Evolutionary conservation across 163 green algal species (phyloP).

Genomic region (Chlamydomonas reinhardtii): DNA sequence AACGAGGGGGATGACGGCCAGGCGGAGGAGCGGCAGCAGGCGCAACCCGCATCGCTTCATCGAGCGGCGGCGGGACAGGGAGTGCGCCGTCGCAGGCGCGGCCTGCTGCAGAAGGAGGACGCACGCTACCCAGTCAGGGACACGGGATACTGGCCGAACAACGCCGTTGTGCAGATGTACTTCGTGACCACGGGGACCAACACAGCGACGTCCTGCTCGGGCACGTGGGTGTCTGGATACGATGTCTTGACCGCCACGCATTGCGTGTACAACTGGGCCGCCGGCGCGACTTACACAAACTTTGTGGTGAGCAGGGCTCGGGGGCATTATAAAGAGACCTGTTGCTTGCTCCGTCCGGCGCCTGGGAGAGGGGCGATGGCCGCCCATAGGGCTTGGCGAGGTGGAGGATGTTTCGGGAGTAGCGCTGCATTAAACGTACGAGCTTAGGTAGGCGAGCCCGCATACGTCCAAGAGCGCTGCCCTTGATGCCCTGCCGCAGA

Average conservation of each 20-base stretch:
- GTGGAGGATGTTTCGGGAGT: too few relatives aligned
- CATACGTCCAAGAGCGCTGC: too few relatives aligned
- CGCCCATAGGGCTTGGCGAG: too few relatives aligned
- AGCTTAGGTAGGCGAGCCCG: too few relatives aligned
- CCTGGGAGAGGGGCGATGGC: too few relatives aligned
- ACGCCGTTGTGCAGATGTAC: slow-evolving; percentile 28
- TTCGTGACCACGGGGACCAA: not conserved
- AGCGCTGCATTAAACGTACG: too few relatives aligned
- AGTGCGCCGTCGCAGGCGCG: too few relatives aligned
- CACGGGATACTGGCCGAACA: slow-evolving; percentile 27
- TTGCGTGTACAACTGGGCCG: slow-evolving; percentile 14
- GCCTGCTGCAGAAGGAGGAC: not conserved
- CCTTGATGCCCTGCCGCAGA: too few relatives aligned
- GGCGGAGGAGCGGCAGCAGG: not conserved
- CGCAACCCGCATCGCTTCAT: not conserved
- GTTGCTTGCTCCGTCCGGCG: too few relatives aligned
- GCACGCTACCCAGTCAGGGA: not conserved
- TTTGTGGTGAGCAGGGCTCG: not conserved
- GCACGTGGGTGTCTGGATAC: slow-evolving; percentile 40
- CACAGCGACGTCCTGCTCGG: not conserved
- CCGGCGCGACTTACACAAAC: not conserved
- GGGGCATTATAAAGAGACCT: too few relatives aligned
- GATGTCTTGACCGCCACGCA: slow-evolving; percentile 35
- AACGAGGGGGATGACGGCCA: too few relatives aligned
- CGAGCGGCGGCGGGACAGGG: too few relatives aligned